These are phyloP conservation scores for Alternaria ventricosa DNA, from an alignment of 2,329 filamentous ascomycete species.

Conservation along the genomic window DNA sequence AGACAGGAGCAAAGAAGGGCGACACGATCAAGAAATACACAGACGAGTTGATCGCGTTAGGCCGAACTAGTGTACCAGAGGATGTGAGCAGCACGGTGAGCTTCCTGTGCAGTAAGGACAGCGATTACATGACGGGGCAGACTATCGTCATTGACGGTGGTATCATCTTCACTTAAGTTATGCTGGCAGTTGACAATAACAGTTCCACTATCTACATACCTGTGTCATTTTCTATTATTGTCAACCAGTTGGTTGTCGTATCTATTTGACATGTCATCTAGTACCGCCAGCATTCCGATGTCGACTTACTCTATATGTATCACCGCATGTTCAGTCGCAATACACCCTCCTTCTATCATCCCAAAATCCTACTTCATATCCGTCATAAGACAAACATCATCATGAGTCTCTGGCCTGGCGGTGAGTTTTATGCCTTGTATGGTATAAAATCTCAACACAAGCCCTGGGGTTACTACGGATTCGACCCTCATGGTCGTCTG, in stretches of 20 bases:
- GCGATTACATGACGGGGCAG: slow-evolving; percentile 71
- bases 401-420: neutral
- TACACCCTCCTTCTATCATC: no score
- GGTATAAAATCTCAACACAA: neutral
- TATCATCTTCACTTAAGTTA: slow-evolving; percentile 55
- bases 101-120: slow-evolving; percentile 65
- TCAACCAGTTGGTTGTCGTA: neutral
- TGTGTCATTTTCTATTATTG: neutral
- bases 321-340: no score
- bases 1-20: slow-evolving; percentile 58
- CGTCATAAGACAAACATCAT: no score
- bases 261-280: neutral
- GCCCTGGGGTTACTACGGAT: neutral
- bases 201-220: neutral
- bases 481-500: neutral
- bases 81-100: slow-evolving; percentile 70
- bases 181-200: neutral
- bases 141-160: slow-evolving; percentile 68
- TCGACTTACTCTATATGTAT: no score
- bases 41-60: slow-evolving; percentile 62
- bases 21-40: slow-evolving; percentile 63
- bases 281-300: neutral
- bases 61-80: slow-evolving; percentile 64
- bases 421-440: neutral
- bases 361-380: no score